Percentiles rank a stretch among this genome's conserved stretches.
Conservation (phyloP, 164 flowering plant species). For the Warburgia ugandensis region DNA sequence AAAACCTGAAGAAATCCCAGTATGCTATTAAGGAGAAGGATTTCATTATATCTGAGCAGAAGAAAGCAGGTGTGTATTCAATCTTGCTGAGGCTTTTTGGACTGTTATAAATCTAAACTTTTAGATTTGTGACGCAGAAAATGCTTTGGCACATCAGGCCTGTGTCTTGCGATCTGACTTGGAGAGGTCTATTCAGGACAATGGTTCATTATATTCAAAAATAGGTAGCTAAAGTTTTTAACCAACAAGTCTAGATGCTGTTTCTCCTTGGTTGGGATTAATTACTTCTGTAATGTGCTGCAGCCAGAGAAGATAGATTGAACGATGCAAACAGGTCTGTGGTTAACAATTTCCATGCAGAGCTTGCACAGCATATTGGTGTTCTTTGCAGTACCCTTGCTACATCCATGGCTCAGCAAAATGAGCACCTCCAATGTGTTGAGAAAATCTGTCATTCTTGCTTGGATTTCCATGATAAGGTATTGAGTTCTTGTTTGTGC, state of each 20-base stretch:
- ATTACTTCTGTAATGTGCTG: background rate
- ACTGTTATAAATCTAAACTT: background rate
- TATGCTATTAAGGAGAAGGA: conserved; percentile 75
- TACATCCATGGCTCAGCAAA: conserved; percentile 55
- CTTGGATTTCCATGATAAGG: conserved; percentile 56
- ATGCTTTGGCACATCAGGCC: conserved; percentile 81
- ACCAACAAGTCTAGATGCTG: background rate
- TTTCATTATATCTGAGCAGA: conserved; percentile 74
- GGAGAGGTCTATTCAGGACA: conserved; percentile 84
- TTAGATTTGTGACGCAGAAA: conserved; percentile 45
- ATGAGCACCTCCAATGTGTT: conserved; percentile 62
- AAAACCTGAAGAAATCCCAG: conserved; percentile 56
- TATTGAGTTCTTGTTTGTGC: conserved; percentile 10
- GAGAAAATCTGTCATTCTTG: conserved; percentile 59
- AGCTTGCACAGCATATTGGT: conserved; percentile 55
- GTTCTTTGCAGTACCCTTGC: conserved; percentile 51
- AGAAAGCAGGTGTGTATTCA: conserved; percentile 51
- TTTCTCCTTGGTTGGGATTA: background rate
- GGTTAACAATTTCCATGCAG: conserved; percentile 50
- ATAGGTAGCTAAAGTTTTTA: conserved; percentile 39
- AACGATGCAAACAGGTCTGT: conserved; percentile 62
- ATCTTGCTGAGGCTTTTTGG: background rate
- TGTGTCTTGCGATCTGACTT: conserved; percentile 65
- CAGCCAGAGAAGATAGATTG: conserved; percentile 83
- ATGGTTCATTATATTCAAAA: conserved; percentile 58